Percentiles rank a stretch among this genome's conserved stretches.
phyloP scores from a whole-genome alignment of 179 eudicot genomes.

The Camellia oleifera region DNA sequence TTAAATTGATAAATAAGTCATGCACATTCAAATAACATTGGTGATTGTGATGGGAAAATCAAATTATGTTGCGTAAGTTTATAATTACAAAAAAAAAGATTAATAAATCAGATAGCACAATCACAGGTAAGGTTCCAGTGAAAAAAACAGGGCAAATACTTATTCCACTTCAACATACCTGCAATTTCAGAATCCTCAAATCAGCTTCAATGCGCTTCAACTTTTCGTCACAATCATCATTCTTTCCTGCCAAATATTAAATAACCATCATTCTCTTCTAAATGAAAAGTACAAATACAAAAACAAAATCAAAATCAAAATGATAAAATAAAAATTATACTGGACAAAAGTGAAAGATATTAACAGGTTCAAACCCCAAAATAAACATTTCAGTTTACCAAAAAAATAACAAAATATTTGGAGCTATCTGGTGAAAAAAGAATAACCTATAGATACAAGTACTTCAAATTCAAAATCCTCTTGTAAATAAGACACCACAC shows the following conservation, averaged over 20 bases:
- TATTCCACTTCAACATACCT: slow-evolving; percentile 43
- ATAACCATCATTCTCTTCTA: slow-evolving; percentile 6
- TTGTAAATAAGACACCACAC: not conserved
- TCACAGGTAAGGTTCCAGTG: no score
- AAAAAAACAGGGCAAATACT: not conserved
- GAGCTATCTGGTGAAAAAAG: not conserved
- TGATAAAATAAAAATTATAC: not conserved
- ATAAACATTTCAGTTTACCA: slow-evolving; percentile 8
- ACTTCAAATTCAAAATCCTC: not conserved
- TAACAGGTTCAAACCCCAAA: not conserved
- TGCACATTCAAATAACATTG: not conserved
- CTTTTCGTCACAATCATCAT: slow-evolving; percentile 43
- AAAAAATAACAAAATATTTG: not conserved
- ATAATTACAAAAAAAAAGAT: no score
- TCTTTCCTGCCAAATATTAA: slow-evolving; percentile 45
- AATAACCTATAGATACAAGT: not conserved
- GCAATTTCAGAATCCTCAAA: slow-evolving; percentile 68
- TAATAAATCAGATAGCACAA: not conserved
- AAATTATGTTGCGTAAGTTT: no score
- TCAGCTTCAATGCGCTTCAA: slow-evolving; percentile 84
- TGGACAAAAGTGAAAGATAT: not conserved
- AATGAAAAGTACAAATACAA: not conserved
- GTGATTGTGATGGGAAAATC: no score
- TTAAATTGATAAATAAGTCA: not conserved
- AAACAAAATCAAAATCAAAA: not conserved